These are phyloP conservation scores for Cunninghamia lanceolata DNA, from an alignment of 75 land plant genomes.

Conservation along the genomic window DNA sequence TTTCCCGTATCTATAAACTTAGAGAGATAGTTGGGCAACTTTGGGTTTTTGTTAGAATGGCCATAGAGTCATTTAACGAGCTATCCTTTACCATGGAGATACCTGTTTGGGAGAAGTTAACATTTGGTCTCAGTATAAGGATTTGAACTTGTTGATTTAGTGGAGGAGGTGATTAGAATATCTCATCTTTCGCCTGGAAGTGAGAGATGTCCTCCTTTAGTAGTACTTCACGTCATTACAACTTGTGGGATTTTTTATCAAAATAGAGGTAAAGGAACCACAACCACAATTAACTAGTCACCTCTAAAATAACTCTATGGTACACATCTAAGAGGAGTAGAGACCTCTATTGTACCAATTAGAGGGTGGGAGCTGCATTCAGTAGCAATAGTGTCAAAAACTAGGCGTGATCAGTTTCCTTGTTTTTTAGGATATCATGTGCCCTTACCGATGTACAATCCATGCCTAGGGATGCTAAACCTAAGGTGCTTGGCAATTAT, in stretches of 20 bases:
- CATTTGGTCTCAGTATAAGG: slow-evolving; percentile 37
- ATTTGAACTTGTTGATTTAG: slow-evolving; percentile 24
- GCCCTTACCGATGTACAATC: slow-evolving; percentile 49
- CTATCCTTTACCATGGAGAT: slow-evolving; percentile 47
- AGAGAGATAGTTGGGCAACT: neutral
- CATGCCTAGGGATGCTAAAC: slow-evolving; percentile 87
- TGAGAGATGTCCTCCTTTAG: slow-evolving; percentile 80
- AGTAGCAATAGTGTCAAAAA: slow-evolving; percentile 73
- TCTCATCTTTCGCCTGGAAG: slow-evolving; percentile 56
- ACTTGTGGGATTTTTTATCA: slow-evolving; percentile 56
- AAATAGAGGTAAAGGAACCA: slow-evolving; percentile 49
- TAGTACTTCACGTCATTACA: slow-evolving; percentile 75
- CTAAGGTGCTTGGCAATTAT: slow-evolving; percentile 83
- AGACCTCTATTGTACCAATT: slow-evolving; percentile 75
- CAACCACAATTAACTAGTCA: slow-evolving; percentile 17
- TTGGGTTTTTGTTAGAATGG: slow-evolving; percentile 7
- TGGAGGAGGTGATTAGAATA: slow-evolving; percentile 60
- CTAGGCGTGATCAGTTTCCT: slow-evolving; percentile 44
- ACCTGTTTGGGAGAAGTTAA: slow-evolving; percentile 49
- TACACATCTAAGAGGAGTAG: slow-evolving; percentile 63
- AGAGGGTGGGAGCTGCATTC: slow-evolving; percentile 80
- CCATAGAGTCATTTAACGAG: slow-evolving; percentile 17
- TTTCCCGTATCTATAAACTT: neutral
- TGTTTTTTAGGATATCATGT: slow-evolving; percentile 89
- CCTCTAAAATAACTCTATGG: slow-evolving; percentile 49